Conservation (phyloP, 305 asterid genomes). For the Solanum hybrid region DNA sequence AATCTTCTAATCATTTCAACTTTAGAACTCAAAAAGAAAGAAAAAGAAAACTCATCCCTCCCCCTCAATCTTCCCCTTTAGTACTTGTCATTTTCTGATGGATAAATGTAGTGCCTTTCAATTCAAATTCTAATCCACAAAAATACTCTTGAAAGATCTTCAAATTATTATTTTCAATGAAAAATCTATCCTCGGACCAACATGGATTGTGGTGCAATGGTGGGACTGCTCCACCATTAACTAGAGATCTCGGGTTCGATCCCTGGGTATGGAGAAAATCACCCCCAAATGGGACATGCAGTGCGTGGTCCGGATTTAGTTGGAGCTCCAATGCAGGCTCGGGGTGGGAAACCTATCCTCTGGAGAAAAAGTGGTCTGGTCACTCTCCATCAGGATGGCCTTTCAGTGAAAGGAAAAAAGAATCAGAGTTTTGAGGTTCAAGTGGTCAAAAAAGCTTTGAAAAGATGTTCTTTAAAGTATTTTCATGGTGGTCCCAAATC, state of each 20-base stretch:
- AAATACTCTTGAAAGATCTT: background rate
- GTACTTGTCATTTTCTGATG: background rate
- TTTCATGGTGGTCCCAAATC: conserved; percentile 20
- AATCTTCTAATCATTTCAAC: conserved; percentile 18
- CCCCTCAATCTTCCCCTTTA: background rate
- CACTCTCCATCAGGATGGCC: conserved; percentile 6
- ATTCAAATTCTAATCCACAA: background rate
- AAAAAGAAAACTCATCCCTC: background rate
- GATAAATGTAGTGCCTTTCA: background rate
- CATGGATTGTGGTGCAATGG: background rate
- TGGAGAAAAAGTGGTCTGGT: background rate
- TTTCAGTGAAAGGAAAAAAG: background rate
- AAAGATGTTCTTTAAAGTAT: conserved; percentile 9
- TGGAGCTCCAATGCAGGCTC: background rate
- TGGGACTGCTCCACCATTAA: background rate
- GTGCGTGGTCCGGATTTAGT: too few species aligned
- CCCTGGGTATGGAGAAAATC: background rate
- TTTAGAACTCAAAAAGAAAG: background rate
- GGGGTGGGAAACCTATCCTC: background rate
- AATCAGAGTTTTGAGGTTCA: conserved; percentile 6
- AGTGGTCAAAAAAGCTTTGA: conserved; percentile 19
- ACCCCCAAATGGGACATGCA: background rate
- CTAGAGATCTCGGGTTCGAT: background rate
- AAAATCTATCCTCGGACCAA: background rate
- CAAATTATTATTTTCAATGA: background rate